Evolutionary conservation across 352 stramenopile species (phyloP).

Genomic region (Phytophthora pisi): DNA sequence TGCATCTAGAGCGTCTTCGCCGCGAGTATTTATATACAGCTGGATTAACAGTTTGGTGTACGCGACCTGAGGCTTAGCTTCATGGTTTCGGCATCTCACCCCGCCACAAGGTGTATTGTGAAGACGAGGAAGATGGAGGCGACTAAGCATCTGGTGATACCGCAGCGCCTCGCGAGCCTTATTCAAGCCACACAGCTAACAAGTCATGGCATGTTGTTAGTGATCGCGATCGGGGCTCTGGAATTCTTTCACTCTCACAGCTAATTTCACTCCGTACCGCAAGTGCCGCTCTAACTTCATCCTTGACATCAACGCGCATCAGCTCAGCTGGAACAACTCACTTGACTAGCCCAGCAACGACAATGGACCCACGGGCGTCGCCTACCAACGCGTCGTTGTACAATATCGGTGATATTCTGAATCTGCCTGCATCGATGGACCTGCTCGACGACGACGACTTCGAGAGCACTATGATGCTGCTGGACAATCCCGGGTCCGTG

Average conservation of each 20-base stretch:
- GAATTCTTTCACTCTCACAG: conserved; percentile 25
- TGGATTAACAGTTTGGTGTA: no score
- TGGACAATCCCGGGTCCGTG: conserved; percentile 39
- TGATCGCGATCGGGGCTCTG: not conserved
- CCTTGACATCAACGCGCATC: not conserved
- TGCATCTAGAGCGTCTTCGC: no score
- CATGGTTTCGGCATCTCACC: no score
- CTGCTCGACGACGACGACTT: conserved; percentile 68
- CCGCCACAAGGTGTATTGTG: no score
- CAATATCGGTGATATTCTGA: conserved; percentile 55
- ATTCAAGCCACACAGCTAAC: conserved; percentile 1
- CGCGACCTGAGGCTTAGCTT: no score
- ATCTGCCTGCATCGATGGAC: conserved; percentile 49
- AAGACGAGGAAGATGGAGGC: no score
- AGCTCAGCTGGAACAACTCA: no score
- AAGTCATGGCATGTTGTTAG: not conserved
- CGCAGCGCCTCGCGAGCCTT: not conserved
- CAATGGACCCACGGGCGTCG: conserved; percentile 33
- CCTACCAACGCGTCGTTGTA: conserved; percentile 30
- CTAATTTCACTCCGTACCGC: conserved; percentile 36
- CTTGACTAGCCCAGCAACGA: not conserved
- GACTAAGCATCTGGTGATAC: no score
- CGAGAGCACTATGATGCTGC: conserved; percentile 71
- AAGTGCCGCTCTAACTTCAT: conserved; percentile 11
- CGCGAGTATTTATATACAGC: no score